Percentiles rank a stretch among this genome's conserved stretches.
These are phyloP conservation scores for Coemansia sp. DNA, from an alignment of 192 early-diverging fungal species.

Conservation along the genomic window DNA sequence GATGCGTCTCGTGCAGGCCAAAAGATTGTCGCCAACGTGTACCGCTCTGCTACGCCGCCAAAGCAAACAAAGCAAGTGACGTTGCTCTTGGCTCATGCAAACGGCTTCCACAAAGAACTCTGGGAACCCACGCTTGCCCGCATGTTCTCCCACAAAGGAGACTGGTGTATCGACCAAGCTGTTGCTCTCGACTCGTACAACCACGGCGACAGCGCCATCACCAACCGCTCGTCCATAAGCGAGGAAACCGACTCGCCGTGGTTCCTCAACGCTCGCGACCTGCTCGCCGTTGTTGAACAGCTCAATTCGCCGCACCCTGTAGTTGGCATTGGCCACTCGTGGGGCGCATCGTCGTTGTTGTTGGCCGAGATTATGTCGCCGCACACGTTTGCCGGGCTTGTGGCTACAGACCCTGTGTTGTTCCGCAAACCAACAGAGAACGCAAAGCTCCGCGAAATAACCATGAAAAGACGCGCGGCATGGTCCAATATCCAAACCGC, in stretches of 20 bases:
- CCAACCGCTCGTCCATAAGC: constrained; percentile 20
- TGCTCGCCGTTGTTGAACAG: constrained; percentile 32
- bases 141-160: constrained; percentile 15
- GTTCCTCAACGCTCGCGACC: constrained; percentile 36
- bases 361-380: constrained; percentile 34
- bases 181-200: constrained; percentile 45
- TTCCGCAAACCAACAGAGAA: neutral
- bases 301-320: constrained; percentile 14
- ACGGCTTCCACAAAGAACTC: constrained; percentile 56
- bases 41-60: constrained; percentile 8
- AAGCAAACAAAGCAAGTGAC: constrained; percentile 17
- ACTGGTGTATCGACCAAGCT: constrained; percentile 32
- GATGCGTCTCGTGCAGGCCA: constrained; percentile 32
- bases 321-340: constrained; percentile 52
- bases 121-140: constrained; percentile 45
- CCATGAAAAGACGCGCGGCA: constrained; percentile 16
- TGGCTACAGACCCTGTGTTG: constrained; percentile 41
- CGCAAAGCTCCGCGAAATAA: constrained; percentile 4
- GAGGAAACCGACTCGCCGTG: constrained; percentile 27
- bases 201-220: constrained; percentile 53
- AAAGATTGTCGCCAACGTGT: constrained; percentile 39
- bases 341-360: constrained; percentile 44
- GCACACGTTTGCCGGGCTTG: constrained; percentile 22
- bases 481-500: constrained; percentile 19
- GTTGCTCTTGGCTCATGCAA: constrained; percentile 44